phyloP scores from a whole-genome alignment of 805 yeast genomes.

The Saccharomycopsis oosterbeekiorum region DNA sequence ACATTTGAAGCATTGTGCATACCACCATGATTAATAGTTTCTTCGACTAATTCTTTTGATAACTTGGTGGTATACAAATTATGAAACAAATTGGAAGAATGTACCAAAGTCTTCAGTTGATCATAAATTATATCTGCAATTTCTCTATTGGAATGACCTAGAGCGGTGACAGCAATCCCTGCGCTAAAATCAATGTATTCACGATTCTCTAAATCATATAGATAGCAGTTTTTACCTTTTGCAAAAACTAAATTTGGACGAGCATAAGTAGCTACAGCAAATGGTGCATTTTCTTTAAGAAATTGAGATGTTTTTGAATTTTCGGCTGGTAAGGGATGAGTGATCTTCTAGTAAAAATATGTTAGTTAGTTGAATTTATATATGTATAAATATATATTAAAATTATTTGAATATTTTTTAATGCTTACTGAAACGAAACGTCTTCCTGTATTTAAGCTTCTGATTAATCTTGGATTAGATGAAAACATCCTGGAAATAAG shows the following conservation, averaged over 20 bases:
- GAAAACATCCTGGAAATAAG: neutral
- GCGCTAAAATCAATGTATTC: slow-evolving; percentile 86
- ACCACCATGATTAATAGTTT: slow-evolving; percentile 65
- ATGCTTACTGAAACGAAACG: neutral
- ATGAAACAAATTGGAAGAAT: slow-evolving; percentile 77
- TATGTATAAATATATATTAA: too few relatives aligned
- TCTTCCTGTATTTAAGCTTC: neutral
- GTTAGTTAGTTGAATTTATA: neutral
- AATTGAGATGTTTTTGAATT: slow-evolving; percentile 27
- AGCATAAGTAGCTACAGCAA: slow-evolving; percentile 67
- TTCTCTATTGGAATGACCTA: slow-evolving; percentile 79
- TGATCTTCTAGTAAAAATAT: neutral
- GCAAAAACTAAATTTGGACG: slow-evolving; percentile 70
- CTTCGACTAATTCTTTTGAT: slow-evolving; percentile 57
- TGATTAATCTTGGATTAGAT: neutral
- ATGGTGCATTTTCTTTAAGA: slow-evolving; percentile 40
- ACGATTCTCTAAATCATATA: slow-evolving; percentile 73
- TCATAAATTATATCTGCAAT: slow-evolving; percentile 60
- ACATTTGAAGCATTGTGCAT: slow-evolving; percentile 74
- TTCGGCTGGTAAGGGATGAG: slow-evolving; percentile 19
- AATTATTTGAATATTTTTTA: neutral
- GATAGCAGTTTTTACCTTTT: slow-evolving; percentile 69
- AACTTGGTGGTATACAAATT: slow-evolving; percentile 78
- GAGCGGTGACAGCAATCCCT: slow-evolving; percentile 93
- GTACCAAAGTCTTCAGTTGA: slow-evolving; percentile 67